phyloP scores from a whole-genome alignment of 2,329 filamentous ascomycete species.

The Clathrospora elynae region DNA sequence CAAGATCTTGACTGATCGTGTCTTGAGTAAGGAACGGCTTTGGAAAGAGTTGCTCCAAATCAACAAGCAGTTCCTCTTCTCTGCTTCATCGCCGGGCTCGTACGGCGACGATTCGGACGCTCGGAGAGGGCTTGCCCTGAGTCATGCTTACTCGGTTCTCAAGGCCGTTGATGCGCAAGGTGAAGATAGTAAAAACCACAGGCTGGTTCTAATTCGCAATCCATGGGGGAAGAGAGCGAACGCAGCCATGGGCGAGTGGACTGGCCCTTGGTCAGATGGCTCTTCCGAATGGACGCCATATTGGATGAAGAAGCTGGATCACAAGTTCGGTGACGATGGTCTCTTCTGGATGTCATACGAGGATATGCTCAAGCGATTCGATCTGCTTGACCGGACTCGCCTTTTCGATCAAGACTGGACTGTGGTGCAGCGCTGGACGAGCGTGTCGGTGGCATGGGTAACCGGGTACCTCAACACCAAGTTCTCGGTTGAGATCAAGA shows the following conservation, averaged over 20 bases:
- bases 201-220: constrained; percentile 70
- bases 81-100: constrained; percentile 60
- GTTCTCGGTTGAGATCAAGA: constrained; percentile 60
- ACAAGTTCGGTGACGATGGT: constrained; percentile 77
- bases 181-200: constrained; percentile 42
- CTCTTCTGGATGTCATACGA: constrained; percentile 66
- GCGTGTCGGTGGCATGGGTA: constrained; percentile 62
- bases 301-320: constrained; percentile 71
- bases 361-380: constrained; percentile 62
- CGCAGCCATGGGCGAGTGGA: constrained; percentile 65
- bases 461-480: constrained; percentile 66
- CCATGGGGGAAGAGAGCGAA: constrained; percentile 71
- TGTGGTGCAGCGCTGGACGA: constrained; percentile 65
- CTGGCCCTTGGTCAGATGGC: constrained; percentile 78
- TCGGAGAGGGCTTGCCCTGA: constrained; percentile 50
- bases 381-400: constrained; percentile 63
- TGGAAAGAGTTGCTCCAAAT: constrained; percentile 79
- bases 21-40: constrained; percentile 77
- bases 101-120: constrained; percentile 65
- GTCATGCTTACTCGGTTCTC: constrained; percentile 63
- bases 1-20: constrained; percentile 68
- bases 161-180: constrained; percentile 61
- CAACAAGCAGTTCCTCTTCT: constrained; percentile 78
- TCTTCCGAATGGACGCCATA: constrained; percentile 83
- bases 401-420: constrained; percentile 65